Evolutionary conservation across 2,329 filamentous ascomycete species (phyloP), one percentile per base, ranked within the genome.

Genomic region (Coccinonectria pachysandricola): DNA sequence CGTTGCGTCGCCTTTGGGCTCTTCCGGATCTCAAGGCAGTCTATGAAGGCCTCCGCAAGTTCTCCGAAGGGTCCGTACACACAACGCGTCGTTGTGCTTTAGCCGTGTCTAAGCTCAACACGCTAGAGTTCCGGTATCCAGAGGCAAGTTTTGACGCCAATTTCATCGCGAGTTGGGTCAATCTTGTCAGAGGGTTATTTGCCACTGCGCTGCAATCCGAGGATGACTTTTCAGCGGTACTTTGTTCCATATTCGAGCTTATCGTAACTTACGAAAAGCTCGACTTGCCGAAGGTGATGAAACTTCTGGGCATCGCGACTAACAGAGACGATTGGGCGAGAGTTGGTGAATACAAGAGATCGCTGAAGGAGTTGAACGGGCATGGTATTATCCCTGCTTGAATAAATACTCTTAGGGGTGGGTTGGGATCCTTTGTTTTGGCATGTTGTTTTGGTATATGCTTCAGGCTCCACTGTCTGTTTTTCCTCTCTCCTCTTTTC

Each of bases 61-160:
- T 42, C 21, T 24, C 45, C 11, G 34, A 40, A 17, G 42, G 42
- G 2, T 25, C 32, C 3, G 28, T 36, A 3, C 42, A 39, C 26
- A 45, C 42, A 9, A 46, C 42, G 5, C 32, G 28, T 7, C 36
- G 37, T 8, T 49, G 45, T 26, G 45, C 28, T 3, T 22, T 49
- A 3, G 46, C 37, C n/a, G 27, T 46, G 2, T 38, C 42, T 11
- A 36, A 34, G 20, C 40, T 45, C 24, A 24, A 42, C 14, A 49
- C 43, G 0, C 11, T 46, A 9, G 45, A 49, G 30, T 50, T 50
- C 12, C 41, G 47, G 15, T 50, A 50, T 19, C 42, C 44, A 13
- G 45, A 48, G 12, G 37, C 42, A 8, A 37, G 24, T 7, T 46
- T 48, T 23, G 41, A 50, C 14, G 28, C 34, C 3, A 35, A 42